Percentiles rank a stretch among this genome's conserved stretches.
Evolutionary conservation across 495 filamentous ascomycete species (phyloP).

Genomic region (Schizothecium vesticola): DNA sequence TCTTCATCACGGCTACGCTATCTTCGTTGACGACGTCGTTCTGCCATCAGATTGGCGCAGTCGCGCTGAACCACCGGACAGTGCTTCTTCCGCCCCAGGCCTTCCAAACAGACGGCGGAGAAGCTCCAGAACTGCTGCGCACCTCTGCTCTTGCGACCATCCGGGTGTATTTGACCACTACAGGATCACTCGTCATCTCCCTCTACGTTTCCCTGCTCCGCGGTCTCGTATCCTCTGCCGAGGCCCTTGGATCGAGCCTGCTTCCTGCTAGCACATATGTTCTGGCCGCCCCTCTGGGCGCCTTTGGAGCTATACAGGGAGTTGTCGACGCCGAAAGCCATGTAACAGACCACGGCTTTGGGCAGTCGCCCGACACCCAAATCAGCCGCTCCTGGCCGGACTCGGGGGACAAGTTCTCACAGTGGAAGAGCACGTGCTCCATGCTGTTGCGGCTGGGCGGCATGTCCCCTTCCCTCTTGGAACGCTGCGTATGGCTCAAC

Average conservation of each 20-base stretch:
- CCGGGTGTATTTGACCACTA: constrained; percentile 45
- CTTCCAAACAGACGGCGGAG: constrained; percentile 20
- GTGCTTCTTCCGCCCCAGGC: constrained; percentile 31
- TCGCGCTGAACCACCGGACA: constrained; percentile 39
- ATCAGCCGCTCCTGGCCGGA: constrained; percentile 32
- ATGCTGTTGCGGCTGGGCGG: constrained; percentile 39
- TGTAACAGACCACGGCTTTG: constrained; percentile 24
- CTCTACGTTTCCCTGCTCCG: constrained; percentile 35
- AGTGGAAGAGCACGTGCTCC: constrained; percentile 38
- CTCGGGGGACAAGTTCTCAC: constrained; percentile 31
- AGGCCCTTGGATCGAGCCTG: constrained; percentile 29
- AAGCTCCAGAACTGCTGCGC: constrained; percentile 15
- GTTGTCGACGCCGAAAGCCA: constrained; percentile 24
- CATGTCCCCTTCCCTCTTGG: constrained; percentile 33
- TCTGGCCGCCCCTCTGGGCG: constrained; percentile 42
- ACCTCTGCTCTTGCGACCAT: constrained; percentile 40
- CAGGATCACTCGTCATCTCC: constrained; percentile 41
- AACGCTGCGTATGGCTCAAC: constrained; percentile 32
- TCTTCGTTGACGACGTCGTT: constrained; percentile 41
- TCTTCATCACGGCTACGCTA: constrained; percentile 41
- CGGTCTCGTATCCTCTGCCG: constrained; percentile 36
- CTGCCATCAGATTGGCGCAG: constrained; percentile 35
- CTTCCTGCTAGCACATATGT: constrained; percentile 33
- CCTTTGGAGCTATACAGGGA: constrained; percentile 39
- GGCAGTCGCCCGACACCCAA: constrained; percentile 47